Evolutionary conservation across 139 green algal species (phyloP), one percentile per base, ranked within the genome.

Genomic region (Closterium sp.): DNA sequence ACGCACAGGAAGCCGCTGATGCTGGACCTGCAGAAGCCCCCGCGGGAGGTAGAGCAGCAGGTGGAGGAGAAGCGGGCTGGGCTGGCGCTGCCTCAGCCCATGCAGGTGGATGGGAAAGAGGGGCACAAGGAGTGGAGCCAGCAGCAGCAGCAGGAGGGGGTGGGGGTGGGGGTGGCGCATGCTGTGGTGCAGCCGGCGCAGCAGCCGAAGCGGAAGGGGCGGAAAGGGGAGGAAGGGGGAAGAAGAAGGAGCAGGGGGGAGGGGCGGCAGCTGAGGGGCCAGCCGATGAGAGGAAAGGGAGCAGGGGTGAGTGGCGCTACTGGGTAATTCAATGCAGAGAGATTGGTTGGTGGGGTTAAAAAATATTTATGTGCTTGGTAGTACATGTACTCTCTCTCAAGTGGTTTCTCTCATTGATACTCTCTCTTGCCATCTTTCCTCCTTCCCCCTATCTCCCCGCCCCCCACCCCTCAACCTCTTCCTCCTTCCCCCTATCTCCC

Each of bases 241-340:
- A 90, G 35, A 91, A 91, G 81, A 91, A 91, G 64, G 33, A 91
- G 16, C 33, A 2, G 23, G 33, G 7, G 16, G 55, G 55, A 76
- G n/a, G n/a, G n/a, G 55, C 55, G 55, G 55, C 55, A 28, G 55
- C 2, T 16, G 55, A 76, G 55, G 55, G 55, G 23, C 16, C 55
- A 76, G 55, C 12, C 16, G 55, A 76, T 19, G 55, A 76, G 12
- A 76, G 55, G 55, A 76, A 76, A 76, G 55, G 55, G 55, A 76
- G 55, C 55, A 76, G 55, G 55, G 55, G 55, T 76, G 55, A 76
- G 55, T 76, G 55, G 55, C 7, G 55, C 55, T 76, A 28, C 16
- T 76, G 25, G 55, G 55, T n/a, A 66, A 23, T 66, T 66, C 16
- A 23, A 1, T 10, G 38, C 38, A 66, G 38, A 12, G 38, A 66